Percentiles rank a stretch among this genome's conserved stretches.
These are phyloP conservation scores for Peltaster fructicola DNA, from an alignment of 2,329 filamentous ascomycete genomes.

Conservation along the genomic window DNA sequence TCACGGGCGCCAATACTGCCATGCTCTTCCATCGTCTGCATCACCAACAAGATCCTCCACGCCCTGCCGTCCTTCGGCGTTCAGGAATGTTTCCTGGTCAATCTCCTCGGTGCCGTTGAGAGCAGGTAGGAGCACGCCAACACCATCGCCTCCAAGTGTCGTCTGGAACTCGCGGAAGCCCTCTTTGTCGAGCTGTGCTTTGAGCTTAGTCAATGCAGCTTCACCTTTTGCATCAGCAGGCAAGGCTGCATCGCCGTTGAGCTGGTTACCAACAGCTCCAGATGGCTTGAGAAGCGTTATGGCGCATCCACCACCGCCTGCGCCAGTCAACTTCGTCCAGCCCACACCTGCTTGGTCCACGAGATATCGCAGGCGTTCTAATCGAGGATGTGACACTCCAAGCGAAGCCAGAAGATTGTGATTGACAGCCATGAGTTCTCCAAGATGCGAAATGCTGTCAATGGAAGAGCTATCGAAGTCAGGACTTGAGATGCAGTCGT, in stretches of 20 bases:
- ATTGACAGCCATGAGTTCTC: slow-evolving; percentile 82
- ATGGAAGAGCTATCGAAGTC: slow-evolving; percentile 50
- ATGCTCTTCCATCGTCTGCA: slow-evolving; percentile 13
- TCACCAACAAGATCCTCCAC: slow-evolving; percentile 69
- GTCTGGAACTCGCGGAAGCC: slow-evolving; percentile 77
- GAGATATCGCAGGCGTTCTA: slow-evolving; percentile 81
- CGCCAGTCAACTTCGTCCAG: slow-evolving; percentile 94
- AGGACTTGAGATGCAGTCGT: slow-evolving; percentile 34
- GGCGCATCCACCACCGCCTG: slow-evolving; percentile 86
- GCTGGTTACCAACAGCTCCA: slow-evolving; percentile 16
- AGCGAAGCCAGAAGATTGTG: slow-evolving; percentile 82
- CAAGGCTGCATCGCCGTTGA: slow-evolving; percentile 9
- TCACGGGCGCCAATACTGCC: slow-evolving; percentile 21
- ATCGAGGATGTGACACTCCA: slow-evolving; percentile 82
- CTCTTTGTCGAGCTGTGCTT: slow-evolving; percentile 37
- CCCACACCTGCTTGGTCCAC: slow-evolving; percentile 79
- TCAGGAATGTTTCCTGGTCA: slow-evolving; percentile 73
- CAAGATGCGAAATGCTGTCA: slow-evolving; percentile 52
- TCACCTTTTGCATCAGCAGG: slow-evolving; percentile 3
- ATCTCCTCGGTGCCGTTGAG: slow-evolving; percentile 89
- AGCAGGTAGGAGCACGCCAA: slow-evolving; percentile 86
- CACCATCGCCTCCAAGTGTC: slow-evolving; percentile 79
- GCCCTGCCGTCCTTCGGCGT: slow-evolving; percentile 65
- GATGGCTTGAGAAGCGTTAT: slow-evolving; percentile 73
- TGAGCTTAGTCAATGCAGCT: slow-evolving; percentile 38